Percentiles rank a stretch among this genome's conserved stretches.
Evolutionary conservation across 1,139 yeast genomes (phyloP).

Genomic region (Protomyces inundatus): DNA sequence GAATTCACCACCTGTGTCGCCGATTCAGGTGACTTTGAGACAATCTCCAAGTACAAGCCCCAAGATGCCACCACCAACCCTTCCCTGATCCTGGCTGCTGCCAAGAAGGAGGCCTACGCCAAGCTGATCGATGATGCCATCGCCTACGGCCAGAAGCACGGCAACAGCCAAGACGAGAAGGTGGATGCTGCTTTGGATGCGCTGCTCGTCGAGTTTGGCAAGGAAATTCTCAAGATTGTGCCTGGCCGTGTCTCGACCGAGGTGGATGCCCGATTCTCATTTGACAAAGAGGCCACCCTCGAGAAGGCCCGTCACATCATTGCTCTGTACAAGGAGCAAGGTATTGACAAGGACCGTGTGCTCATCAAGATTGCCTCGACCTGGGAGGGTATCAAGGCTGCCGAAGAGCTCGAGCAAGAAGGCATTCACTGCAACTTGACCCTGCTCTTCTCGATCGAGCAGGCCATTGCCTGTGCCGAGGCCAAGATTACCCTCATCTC

Average conservation of each 20-base stretch:
- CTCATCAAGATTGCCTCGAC: conserved; percentile 96
- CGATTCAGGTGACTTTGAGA: conserved; percentile 96
- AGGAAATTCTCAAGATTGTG: conserved; percentile 84
- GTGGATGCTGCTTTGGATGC: conserved; percentile 81
- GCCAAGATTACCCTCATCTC: conserved; percentile 93
- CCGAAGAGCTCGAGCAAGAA: conserved; percentile 87
- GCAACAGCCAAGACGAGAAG: conserved; percentile 44
- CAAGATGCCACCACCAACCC: conserved; percentile 99
- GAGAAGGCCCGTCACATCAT: conserved; percentile 87
- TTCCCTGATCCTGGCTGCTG: conserved; percentile 90
- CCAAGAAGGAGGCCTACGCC: conserved; percentile 86
- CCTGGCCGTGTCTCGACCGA: conserved; percentile 99
- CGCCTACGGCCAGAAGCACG: conserved; percentile 63
- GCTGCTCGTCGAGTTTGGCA: conserved; percentile 91
- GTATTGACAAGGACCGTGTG: conserved; percentile 81
- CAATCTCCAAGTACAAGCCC: conserved; percentile 91
- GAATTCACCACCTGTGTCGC: conserved; percentile 93
- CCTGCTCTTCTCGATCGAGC: conserved; percentile 85
- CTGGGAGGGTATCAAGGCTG: conserved; percentile 99
- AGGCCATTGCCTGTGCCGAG: conserved; percentile 99
- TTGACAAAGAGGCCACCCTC: conserved; percentile 87
- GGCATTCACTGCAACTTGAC: conserved; percentile 95
- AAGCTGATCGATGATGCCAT: conserved; percentile 86
- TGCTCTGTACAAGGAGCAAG: conserved; percentile 72
- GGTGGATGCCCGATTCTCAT: conserved; percentile 96